Evolutionary conservation across 2,329 filamentous ascomycete species (phyloP), one percentile per base, ranked within the genome.

Genomic region (Rugonectria rugulosa): DNA sequence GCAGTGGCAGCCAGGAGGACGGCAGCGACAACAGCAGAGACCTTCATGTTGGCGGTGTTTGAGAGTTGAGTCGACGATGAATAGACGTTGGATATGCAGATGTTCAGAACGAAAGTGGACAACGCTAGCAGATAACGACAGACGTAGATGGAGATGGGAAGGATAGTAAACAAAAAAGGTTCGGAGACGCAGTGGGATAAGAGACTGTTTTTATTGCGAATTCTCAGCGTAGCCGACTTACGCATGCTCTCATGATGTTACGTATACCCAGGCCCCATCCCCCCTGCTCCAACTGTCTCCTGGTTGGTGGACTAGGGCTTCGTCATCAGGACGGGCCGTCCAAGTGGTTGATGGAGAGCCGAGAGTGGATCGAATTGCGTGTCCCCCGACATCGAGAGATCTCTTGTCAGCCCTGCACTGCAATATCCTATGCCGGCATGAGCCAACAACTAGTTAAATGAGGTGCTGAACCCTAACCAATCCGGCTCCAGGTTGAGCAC

Each of bases 401-500:
- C 7, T 5, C 14, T 27, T 17, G 8, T 38, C 19, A 3, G 17
- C 14, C 23, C 23, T 42, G 23, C 14, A 6, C 12, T 19, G 23
- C 9, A 19, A 6, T 19, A 27, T 12, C 29, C 17, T 42, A 26
- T 19, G 15, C 36, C 29, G 29, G 29, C 29, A 32, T 11, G 29
- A 32, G 29, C 11, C 12, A 5, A 32, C 5, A 10, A 47, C 42
- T 19, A 53, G 27, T 29, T 50, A 31, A 48, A 57, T 19, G 57
- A 17, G 12, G 38, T 41, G 15, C 56, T 59, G 27, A 61, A 67
- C 19, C 66, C 64, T 12, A 71, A 52, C 69, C 69, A 71, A 55
- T 71, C 69, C n/a, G 68, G 68, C 40, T 70, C 69, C 3, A 69
- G 69, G 43, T 71, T 68, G 6, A 71, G 68, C 41, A 72, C 50